Percentiles rank a stretch among this genome's conserved stretches.
Evolutionary conservation across 495 filamentous ascomycete genomes (phyloP).

Genomic region (Hypoxylon lenormandii): DNA sequence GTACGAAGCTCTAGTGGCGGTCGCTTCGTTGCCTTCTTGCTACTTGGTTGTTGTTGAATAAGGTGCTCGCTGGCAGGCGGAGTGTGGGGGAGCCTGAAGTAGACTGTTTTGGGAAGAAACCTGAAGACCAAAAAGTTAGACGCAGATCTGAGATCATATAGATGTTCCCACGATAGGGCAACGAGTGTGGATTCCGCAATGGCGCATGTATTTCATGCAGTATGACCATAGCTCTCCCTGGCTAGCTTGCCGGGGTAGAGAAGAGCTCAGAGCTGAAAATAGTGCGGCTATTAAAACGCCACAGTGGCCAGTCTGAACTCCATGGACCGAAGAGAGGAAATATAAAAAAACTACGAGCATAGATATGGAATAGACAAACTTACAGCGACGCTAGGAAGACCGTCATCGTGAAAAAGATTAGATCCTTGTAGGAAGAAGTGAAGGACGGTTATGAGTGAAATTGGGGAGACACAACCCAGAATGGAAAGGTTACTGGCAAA

Average conservation of each 20-base stretch:
- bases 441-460: slow-evolving; percentile 7
- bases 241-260: slow-evolving; percentile 4
- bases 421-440: not conserved
- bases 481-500: slow-evolving; percentile 8
- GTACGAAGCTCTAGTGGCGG: slow-evolving; percentile 55
- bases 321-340: slow-evolving; percentile 6
- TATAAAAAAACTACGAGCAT: slow-evolving; percentile 13
- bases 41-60: slow-evolving; percentile 51
- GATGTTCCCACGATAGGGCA: not conserved
- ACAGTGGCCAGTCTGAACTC: no score
- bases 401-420: slow-evolving; percentile 69
- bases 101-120: slow-evolving; percentile 88
- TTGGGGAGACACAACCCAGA: slow-evolving; percentile 15
- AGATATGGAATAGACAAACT: slow-evolving; percentile 50
- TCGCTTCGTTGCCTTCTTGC: slow-evolving; percentile 44
- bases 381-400: slow-evolving; percentile 88
- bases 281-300: not conserved
- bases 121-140: slow-evolving; percentile 57
- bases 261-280: not conserved
- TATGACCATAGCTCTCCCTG: slow-evolving; percentile 19
- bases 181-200: slow-evolving; percentile 4
- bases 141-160: not conserved
- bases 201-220: slow-evolving; percentile 8
- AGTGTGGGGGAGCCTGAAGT: slow-evolving; percentile 70
- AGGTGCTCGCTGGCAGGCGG: slow-evolving; percentile 49